These are phyloP conservation scores for Allantophomopsis lycopodina DNA, from an alignment of 2,329 filamentous ascomycete species.

Conservation along the genomic window DNA sequence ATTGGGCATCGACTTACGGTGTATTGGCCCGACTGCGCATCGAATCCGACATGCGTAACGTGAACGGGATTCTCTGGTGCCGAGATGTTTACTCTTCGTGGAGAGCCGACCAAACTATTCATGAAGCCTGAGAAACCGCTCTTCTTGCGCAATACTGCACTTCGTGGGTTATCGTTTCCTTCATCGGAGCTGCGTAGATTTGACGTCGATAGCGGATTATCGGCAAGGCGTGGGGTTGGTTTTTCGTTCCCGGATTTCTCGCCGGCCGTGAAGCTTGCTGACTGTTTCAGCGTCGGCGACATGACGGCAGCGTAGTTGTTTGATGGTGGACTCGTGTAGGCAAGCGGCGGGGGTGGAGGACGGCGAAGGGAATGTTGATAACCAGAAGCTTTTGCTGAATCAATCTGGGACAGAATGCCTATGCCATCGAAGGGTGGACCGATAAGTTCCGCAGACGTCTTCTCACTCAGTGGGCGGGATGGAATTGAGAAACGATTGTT, in stretches of 20 bases:
- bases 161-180: conserved; percentile 44
- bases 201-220: conserved; percentile 29
- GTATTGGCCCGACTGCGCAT: conserved; percentile 91
- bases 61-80: conserved; percentile 95
- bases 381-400: conserved; percentile 23
- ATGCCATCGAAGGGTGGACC: conserved; percentile 53
- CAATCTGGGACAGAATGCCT: conserved; percentile 45
- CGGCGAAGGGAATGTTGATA: conserved; percentile 21
- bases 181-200: conserved; percentile 75
- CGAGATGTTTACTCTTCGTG: conserved; percentile 88
- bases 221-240: conserved; percentile 25
- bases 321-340: conserved; percentile 31
- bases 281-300: conserved; percentile 46
- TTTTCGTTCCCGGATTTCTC: conserved; percentile 35
- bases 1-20: conserved; percentile 41
- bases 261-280: conserved; percentile 46
- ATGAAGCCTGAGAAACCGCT: conserved; percentile 80
- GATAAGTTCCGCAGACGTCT: conserved; percentile 43
- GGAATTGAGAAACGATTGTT: conserved; percentile 20
- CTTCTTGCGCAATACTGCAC: conserved; percentile 60
- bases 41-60: conserved; percentile 94
- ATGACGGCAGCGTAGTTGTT: conserved; percentile 22
- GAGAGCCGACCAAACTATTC: conserved; percentile 71
- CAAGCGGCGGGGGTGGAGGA: conserved; percentile 28
- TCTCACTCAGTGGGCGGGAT: conserved; percentile 26